Base-by-base conservation (phyloP, 2,329 filamentous ascomycete genomes). In the Monosporascus sp. region DNA sequence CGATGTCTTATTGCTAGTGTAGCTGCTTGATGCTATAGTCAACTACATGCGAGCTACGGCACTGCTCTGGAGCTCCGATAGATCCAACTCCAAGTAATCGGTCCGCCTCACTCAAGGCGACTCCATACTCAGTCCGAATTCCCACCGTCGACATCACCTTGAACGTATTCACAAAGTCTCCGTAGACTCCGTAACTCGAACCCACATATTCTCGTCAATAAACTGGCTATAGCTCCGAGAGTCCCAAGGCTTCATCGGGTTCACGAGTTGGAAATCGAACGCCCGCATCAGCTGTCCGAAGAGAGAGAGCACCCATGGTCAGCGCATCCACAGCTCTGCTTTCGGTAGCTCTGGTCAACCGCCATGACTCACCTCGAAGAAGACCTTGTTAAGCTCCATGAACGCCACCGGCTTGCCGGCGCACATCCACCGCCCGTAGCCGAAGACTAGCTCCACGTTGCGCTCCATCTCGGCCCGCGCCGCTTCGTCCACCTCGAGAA, bases 351-450 rank as follows among this genome's bases (percentile, higher is more conserved):
- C 15, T 8, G n/a, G 31, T 24, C 20, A 18, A 15, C 7, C 36
- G 3, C 2, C 42, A 9, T 17, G 22, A 51, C 68, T 55, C 56
- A 76, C 72, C 70, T 75, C 70, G 46, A 74, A 70, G 47, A 74
- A 60, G 2, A 69, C 59, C 58, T 77, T 77, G 54, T 72, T 67
- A 44, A 76, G 50, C 58, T 76, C 72, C 60, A 75, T 70, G 52
- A 69, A 62, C 0, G 73, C 73, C 34, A 76, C 70, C 14, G 68
- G 63, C 58, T 70, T 72, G 0, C 74, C 74, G 6, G 74, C 59
- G 55, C 74, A 76, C 55, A 65, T 60, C 53, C 64, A 72, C 7
- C 64, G 62, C 27, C 54, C 56, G n/a, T 54, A 51, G n/a, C 54
- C 56, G 25, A 58, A 58, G 8, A 22, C 47, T 11, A 54, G 48